Evolutionary conservation across 1,284 basidiomycete genomes (phyloP).

Genomic region (Pholiota adiposa): DNA sequence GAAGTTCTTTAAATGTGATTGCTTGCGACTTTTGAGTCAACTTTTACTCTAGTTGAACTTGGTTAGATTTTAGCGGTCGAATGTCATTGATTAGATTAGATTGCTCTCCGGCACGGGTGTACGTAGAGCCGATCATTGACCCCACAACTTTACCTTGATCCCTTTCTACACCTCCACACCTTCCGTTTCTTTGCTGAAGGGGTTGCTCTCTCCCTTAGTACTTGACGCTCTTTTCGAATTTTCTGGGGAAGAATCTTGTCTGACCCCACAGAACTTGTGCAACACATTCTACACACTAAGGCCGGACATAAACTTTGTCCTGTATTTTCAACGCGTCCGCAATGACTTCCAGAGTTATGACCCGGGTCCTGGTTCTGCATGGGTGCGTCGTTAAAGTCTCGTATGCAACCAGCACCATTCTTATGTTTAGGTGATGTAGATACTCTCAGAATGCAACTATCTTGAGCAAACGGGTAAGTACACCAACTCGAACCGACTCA

Average conservation of each 20-base stretch:
- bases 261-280: too few species aligned
- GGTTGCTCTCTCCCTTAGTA: not conserved
- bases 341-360: slow-evolving; percentile 18
- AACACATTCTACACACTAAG: too few species aligned
- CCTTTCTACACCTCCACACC: not conserved
- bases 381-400: slow-evolving; percentile 41
- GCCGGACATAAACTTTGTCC: too few species aligned
- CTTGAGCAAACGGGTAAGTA: slow-evolving; percentile 78
- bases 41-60: too few species aligned
- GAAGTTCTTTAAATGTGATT: too few species aligned
- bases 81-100: not conserved
- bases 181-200: too few species aligned
- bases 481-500: not conserved
- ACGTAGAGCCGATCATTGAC: not conserved
- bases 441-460: slow-evolving; percentile 83
- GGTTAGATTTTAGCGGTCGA: too few species aligned
- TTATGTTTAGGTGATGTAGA: slow-evolving; percentile 48
- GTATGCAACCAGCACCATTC: not conserved
- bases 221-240: too few species aligned
- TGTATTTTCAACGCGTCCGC: not conserved
- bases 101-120: not conserved
- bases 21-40: too few species aligned
- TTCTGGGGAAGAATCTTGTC: not conserved
- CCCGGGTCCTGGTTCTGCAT: slow-evolving; percentile 60
- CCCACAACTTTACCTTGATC: too few species aligned